Base-by-base conservation (phyloP, 1,284 basidiomycete genomes). In the Pseudozyma flocculosa region DNA sequence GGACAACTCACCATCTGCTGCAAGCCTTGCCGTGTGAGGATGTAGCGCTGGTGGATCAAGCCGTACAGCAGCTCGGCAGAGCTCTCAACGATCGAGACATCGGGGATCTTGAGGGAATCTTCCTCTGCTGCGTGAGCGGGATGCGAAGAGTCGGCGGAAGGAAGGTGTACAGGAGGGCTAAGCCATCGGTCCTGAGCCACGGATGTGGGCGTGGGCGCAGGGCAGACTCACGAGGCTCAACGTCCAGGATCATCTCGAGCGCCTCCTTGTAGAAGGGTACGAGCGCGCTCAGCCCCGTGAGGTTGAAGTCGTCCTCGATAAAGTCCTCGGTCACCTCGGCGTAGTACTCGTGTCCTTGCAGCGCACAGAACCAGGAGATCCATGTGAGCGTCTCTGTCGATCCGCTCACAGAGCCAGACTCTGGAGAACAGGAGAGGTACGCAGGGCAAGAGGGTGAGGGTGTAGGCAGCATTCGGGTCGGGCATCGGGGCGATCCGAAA, bases 181-280 rank as follows among this genome's bases (percentile, higher is more conserved):
- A n/a, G n/a, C n/a, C n/a, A n/a, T n/a, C n/a, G n/a, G n/a, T n/a
- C n/a, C n/a, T n/a, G n/a, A n/a, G n/a, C n/a, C n/a, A n/a, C n/a
- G n/a, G n/a, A n/a, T n/a, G n/a, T n/a, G n/a, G n/a, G n/a, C n/a
- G n/a, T n/a, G 29, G 29, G 29, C 29, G 29, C 5, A 29, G 29
- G 29, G 7, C 29, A 7, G 29, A 59, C 56, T 39, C 29, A 59
- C 55, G 79, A 81, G 95, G 91, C 81, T 99, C 95, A 47, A 98
- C 94, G 80, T 99, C 95, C 56, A 99, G 81, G n/a, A 98, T 92
- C 95, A 99, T 99, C 82, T 99, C 95, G 85, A 99, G 88, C 24
- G 95, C 95, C 79, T 98, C 95, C 80, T 96, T 93, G 91, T 95
- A 99, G 78, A 98, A 99, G 10, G 95, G 83, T 1, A 98, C 93